Evolutionary conservation across 768 basidiomycete species (phyloP), one percentile per base, ranked within the genome.

Genomic region (button mushroom (Agaricus bisporus)): DNA sequence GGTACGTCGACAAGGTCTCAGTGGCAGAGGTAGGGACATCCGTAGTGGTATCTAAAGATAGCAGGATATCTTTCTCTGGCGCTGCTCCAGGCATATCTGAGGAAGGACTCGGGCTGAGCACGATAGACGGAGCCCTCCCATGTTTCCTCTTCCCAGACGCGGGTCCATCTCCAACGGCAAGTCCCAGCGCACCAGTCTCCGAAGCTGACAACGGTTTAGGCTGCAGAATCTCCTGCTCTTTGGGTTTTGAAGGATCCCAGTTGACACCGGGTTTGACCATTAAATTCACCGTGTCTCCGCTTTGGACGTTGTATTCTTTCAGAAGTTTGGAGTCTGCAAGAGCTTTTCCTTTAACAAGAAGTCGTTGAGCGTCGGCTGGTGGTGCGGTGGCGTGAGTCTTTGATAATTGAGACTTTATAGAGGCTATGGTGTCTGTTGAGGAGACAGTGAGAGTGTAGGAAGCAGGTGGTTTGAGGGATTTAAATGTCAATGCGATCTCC

Each of bases 331-430:
- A 72, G 73, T 98, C 95, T 14, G 83, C 84, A 58, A 98, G 80
- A 0, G 88, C 93, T 68, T 99, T 99, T 53, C 97, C 97, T 70
- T 95, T 98, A 49, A 97, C 75, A 10, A 99, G 74, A 14, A 98
- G 80, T 3, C 97, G 77, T 68, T 97, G 95, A 28, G 79, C 75
- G 64, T 91, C 85, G 42, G 84, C 80, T 8, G 87, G 80, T 0
- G 94, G 94, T 0, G 91, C 90, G 46, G 73, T 71, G 26, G 82
- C 72, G 59, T 84, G 73, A 1, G 80, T 64, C 12, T 86, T 41
- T 43, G 56, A 79, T 54, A 98, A 82, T 57, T 82, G 82, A 2
- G 76, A 63, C 68, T 98, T 99, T 67, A 98, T 82, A 42, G 82
- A 66, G 39, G 80, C 70, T 69, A 99, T 82, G 48, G 92, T 80